Conservation (phyloP, 768 basidiomycete genomes). For the Clathrus columnatus region DNA sequence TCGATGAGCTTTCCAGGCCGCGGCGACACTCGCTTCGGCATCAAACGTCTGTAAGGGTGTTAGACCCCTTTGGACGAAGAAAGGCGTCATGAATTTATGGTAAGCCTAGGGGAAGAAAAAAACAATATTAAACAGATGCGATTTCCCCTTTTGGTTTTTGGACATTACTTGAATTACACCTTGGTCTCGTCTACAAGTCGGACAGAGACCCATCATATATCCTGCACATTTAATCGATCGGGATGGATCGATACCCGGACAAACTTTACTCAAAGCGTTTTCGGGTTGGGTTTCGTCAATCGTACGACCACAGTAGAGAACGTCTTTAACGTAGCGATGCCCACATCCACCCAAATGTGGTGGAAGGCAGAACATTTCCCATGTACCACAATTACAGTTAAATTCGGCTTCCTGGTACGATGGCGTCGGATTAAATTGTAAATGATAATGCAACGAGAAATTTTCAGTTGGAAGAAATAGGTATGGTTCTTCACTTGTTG, state of each 20-base stretch:
- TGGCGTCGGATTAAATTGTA: constrained; percentile 2
- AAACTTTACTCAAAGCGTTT: neutral
- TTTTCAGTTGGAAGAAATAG: neutral
- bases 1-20: constrained; percentile 4
- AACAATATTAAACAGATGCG: neutral
- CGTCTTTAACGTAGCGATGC: neutral
- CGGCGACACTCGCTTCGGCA: neutral
- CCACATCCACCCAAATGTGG: neutral
- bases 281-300: neutral
- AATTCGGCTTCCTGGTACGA: neutral
- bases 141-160: neutral
- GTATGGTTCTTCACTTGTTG: neutral
- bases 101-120: neutral
- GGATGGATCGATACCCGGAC: neutral
- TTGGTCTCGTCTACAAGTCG: neutral
- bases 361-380: neutral
- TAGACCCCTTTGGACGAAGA: constrained; percentile 5
- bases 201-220: constrained; percentile 7
- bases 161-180: neutral
- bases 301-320: constrained; percentile 2
- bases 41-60: neutral
- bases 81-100: neutral
- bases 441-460: constrained; percentile 2
- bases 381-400: neutral
- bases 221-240: neutral